A percentile compares a stretch with the other conserved stretches of the same genome.
Conservation (phyloP, 2,329 filamentous ascomycete species). For the Ascochyta clinopodiicola region DNA sequence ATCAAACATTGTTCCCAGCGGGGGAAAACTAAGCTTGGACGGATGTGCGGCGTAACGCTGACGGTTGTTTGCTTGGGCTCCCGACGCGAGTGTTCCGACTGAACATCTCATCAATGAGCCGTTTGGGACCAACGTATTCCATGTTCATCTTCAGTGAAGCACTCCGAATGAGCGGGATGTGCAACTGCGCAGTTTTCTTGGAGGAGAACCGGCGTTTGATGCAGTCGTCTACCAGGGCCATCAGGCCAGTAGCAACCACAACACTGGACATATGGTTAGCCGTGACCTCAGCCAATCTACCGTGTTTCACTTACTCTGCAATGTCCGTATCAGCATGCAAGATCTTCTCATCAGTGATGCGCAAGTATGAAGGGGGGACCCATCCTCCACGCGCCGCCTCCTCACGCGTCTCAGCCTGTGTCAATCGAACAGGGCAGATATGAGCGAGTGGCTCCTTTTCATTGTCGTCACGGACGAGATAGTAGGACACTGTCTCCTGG, state of each 20-base stretch:
- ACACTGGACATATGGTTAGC: constrained; percentile 63
- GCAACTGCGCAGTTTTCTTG: constrained; percentile 59
- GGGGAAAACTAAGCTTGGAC: constrained; percentile 18
- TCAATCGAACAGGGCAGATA: constrained; percentile 80
- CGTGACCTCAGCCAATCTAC: neutral
- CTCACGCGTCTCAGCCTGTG: constrained; percentile 70
- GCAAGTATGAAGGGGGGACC: constrained; percentile 89
- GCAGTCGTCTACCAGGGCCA: constrained; percentile 87
- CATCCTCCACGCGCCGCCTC: constrained; percentile 84
- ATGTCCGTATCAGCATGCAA: constrained; percentile 76
- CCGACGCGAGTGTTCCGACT: constrained; percentile 51
- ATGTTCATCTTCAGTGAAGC: constrained; percentile 62
- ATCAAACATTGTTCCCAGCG: constrained; percentile 22
- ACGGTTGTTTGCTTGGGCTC: constrained; percentile 34
- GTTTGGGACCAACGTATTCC: constrained; percentile 68
- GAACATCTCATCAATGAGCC: constrained; percentile 69
- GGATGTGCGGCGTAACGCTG: constrained; percentile 33
- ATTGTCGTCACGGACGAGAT: constrained; percentile 73
- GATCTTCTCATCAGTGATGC: constrained; percentile 78
- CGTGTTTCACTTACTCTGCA: constrained; percentile 73
- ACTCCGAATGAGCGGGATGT: constrained; percentile 59
- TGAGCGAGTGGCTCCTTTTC: constrained; percentile 73
- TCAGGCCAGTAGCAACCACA: constrained; percentile 86
- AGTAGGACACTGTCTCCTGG: constrained; percentile 73
- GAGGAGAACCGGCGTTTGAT: constrained; percentile 80